A percentile compares a stretch with the other conserved stretches of the same genome.
phyloP scores from a whole-genome alignment of 305 asterid species.

The Plantago coronopus region DNA sequence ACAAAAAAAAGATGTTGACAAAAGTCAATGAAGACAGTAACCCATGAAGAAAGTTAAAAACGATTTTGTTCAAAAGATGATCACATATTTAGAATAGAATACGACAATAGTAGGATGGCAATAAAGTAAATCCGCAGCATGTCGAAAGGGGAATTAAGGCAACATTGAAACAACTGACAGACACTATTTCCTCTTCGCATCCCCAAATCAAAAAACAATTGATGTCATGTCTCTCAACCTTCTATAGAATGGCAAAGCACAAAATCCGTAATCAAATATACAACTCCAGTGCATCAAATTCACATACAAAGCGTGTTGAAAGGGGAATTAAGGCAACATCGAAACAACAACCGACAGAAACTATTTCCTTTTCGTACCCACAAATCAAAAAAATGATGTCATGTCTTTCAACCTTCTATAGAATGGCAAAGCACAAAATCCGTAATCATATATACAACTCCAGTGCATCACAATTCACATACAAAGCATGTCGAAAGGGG shows the following conservation, averaged over 20 bases:
- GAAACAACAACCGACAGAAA: not conserved
- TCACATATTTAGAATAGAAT: not conserved
- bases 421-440: no score
- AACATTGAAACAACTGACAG: not conserved
- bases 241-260: not conserved
- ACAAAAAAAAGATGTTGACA: not conserved
- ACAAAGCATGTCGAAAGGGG: not conserved
- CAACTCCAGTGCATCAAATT: no score
- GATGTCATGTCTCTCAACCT: slow-evolving; percentile 5
- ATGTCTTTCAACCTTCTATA: not conserved
- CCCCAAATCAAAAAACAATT: not conserved
- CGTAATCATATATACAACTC: no score
- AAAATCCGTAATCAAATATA: no score
- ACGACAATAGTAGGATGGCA: not conserved
- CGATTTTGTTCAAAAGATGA: not conserved
- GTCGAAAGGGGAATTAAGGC: not conserved
- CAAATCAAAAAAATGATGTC: not conserved
- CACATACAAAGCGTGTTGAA: not conserved
- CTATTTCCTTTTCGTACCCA: not conserved
- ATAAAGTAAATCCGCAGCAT: not conserved
- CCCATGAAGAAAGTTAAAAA: not conserved
- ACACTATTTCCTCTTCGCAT: not conserved
- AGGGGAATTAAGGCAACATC: not conserved
- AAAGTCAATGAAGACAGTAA: not conserved
- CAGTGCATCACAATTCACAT: no score